Evolutionary conservation across 306 rosid genomes (phyloP).

Genomic region (Psophocarpus tetragonolobus): DNA sequence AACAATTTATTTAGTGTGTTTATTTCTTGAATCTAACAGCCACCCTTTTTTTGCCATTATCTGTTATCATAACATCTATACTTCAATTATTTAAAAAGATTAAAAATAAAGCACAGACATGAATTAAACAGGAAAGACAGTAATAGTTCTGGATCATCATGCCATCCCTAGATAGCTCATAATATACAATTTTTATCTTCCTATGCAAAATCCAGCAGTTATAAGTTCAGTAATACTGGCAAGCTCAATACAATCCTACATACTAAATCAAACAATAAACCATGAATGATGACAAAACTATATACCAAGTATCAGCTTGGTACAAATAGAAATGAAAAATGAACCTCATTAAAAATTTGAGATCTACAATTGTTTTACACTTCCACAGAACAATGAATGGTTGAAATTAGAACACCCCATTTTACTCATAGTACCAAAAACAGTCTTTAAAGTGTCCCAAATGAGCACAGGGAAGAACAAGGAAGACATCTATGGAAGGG

Average conservation of each 20-base stretch:
- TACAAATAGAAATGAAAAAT: neutral
- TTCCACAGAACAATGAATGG: neutral
- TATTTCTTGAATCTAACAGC: neutral
- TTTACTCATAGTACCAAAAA: neutral
- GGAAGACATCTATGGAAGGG: neutral
- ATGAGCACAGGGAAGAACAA: neutral
- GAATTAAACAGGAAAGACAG: neutral
- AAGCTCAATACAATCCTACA: neutral
- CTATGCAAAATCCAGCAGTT: neutral
- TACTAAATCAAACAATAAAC: neutral
- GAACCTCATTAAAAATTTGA: neutral
- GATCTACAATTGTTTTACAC: neutral
- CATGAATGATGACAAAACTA: neutral
- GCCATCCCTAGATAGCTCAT: neutral
- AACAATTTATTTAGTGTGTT: neutral
- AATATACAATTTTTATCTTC: neutral
- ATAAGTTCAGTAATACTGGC: neutral
- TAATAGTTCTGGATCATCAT: neutral
- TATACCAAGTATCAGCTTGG: neutral
- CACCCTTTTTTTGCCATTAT: neutral
- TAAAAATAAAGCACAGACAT: neutral
- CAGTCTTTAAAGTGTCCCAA: neutral
- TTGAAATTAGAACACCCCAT: slow-evolving; percentile 2
- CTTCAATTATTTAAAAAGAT: neutral
- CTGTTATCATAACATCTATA: neutral